Evolutionary conservation across 192 early-diverging fungal species (phyloP), one percentile per base, ranked within the genome.

Genomic region (Entomortierella chlamydospora): DNA sequence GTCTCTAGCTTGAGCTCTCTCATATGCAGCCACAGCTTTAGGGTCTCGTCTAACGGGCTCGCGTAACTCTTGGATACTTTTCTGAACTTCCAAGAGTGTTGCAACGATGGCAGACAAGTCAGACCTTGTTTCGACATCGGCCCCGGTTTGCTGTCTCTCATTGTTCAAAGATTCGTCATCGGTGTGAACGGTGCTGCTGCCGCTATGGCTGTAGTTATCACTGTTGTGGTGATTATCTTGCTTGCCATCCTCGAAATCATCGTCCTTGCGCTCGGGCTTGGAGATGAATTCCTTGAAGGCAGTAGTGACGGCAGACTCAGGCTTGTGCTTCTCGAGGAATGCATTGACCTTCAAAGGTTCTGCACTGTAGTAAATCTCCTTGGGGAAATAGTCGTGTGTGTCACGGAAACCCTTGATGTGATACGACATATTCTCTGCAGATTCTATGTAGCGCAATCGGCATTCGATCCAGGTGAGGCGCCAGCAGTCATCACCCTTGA

Each of bases 401-500:
- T 57, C 66, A 17, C 66, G 66, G 66, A 58, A 59, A 10, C 66
- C 66, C 42, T 28, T 41, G 31, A 41, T 67, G 54, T 64, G 25
- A 17, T 53, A 67, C 20, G 50, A 47, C 45, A 70, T 70, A 26
- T 70, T 70, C 39, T 70, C 68, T 2, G 68, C 68, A 3, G 47
- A 49, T 39, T 70, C 68, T 29, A 70, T 61, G 57, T 61, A 61
- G 28, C 68, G 31, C 23, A 70, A 8, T 3, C 68, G 68, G 43
- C 58, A 60, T 17, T 70, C 68, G 28, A 70, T 49, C 68, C 68
- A 70, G 0, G 55, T 57, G 49, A 57, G 25, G 30, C 49, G 68
- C 68, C 68, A 70, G 49, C 12, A 60, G 20, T 52, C 58, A 25
- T 70, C 68, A 23, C 68, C 58, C 50, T 59, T 60, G 49, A 49